A percentile compares a stretch with the other conserved stretches of the same genome.
phyloP scores from a whole-genome alignment of 306 rosid species.

The Cucurbita pepo region DNA sequence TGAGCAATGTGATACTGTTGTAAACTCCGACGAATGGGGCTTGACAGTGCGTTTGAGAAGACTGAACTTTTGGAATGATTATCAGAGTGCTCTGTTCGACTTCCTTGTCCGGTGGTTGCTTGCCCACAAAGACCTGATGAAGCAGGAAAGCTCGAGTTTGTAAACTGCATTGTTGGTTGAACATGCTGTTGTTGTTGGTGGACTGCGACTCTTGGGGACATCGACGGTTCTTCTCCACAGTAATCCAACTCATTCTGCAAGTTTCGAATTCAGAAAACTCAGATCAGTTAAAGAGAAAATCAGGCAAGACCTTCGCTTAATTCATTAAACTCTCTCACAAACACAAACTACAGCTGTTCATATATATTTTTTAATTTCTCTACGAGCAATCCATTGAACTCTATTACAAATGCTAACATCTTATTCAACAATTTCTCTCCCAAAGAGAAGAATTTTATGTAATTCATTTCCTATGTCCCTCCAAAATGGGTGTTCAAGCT shows the following conservation, averaged over 20 bases:
- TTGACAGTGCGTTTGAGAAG: constrained; percentile 69
- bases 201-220: constrained; percentile 49
- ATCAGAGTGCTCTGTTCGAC: constrained; percentile 44
- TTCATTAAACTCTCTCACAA: background rate
- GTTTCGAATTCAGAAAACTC: background rate
- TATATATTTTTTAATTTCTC: background rate
- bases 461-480: background rate
- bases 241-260: constrained; percentile 67
- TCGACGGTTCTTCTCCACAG: constrained; percentile 60
- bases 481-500: background rate
- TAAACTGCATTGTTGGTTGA: constrained; percentile 33
- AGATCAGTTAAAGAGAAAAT: background rate
- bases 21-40: constrained; percentile 69
- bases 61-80: constrained; percentile 60
- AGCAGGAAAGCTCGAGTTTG: constrained; percentile 33
- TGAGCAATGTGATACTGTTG: constrained; percentile 58
- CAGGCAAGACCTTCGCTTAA: too few relatives aligned
- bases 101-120: constrained; percentile 37
- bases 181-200: constrained; percentile 45
- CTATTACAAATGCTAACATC: background rate
- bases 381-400: background rate
- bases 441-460: background rate
- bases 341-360: background rate
- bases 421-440: background rate
- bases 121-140: constrained; percentile 42